Evolutionary conservation across 73 alveolate species (phyloP).

Genomic region (Breviolum minutum): DNA sequence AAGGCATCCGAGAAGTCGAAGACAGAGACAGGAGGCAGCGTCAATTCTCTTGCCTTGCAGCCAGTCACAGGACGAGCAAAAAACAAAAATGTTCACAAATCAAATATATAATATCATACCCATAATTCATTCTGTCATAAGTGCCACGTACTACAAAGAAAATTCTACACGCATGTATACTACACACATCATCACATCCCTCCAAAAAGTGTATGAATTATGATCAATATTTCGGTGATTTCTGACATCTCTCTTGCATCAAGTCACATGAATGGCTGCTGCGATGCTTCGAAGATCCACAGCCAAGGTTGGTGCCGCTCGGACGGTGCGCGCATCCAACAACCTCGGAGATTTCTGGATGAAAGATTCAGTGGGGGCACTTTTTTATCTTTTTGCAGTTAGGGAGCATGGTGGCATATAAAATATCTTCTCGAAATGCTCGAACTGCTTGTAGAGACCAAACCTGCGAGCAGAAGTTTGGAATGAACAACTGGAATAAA

Average conservation of each 20-base stretch:
- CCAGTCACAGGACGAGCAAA: background rate
- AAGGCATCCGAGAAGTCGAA: constrained; percentile 28
- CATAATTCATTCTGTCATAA: background rate
- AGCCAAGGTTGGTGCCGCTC: constrained; percentile 63
- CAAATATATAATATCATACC: too few species aligned
- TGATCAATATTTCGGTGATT: too few species aligned
- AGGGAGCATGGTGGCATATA: constrained; percentile 56
- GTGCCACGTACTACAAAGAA: background rate
- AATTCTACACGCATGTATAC: background rate
- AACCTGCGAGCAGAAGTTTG: background rate
- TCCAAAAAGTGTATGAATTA: too few species aligned
- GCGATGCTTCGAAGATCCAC: constrained; percentile 59
- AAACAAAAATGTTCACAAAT: too few species aligned
- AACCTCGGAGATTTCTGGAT: background rate
- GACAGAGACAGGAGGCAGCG: constrained; percentile 62
- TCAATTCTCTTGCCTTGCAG: constrained; percentile 49
- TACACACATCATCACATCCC: background rate
- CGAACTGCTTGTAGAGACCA: constrained; percentile 46
- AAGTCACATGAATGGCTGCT: constrained; percentile 1
- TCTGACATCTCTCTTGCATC: background rate
- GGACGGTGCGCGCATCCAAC: constrained; percentile 26
- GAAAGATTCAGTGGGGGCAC: background rate
- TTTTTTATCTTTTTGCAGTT: too few species aligned
- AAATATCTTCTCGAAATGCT: constrained; percentile 35
- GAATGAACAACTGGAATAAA: background rate